Percentiles rank a stretch among this genome's conserved stretches.
These are phyloP conservation scores for Chrysanthemum makinoi DNA, from an alignment of 129 eudicot species.

Conservation along the genomic window DNA sequence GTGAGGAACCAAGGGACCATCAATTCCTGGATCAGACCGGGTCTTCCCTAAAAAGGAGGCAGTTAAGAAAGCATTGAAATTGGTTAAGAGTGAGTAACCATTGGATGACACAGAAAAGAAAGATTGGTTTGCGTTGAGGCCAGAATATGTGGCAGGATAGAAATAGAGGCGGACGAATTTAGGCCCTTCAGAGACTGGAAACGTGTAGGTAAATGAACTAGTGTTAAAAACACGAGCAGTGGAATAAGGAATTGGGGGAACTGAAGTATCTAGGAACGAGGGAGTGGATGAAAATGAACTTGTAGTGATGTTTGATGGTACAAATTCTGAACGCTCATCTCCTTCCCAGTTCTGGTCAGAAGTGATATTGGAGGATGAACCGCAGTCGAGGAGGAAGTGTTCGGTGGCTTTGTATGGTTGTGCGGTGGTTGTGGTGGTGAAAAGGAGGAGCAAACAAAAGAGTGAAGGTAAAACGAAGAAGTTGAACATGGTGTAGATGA, in stretches of 20 bases:
- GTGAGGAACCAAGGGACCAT: neutral
- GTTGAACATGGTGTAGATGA: too few species aligned
- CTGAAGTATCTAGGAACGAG: neutral
- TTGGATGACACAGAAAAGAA: constrained; percentile 35
- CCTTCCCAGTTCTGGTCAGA: too few species aligned
- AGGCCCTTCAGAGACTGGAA: constrained; percentile 41
- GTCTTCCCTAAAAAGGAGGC: neutral
- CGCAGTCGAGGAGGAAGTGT: too few species aligned
- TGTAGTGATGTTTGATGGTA: too few species aligned
- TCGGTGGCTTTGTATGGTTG: too few species aligned
- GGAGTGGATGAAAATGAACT: too few species aligned
- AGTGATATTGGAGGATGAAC: too few species aligned
- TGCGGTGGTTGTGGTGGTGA: too few species aligned
- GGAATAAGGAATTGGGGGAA: constrained; percentile 1
- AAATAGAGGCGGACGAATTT: constrained; percentile 64
- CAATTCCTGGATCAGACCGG: neutral
- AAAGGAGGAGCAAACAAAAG: too few species aligned
- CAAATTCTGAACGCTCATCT: too few species aligned
- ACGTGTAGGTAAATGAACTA: constrained; percentile 39
- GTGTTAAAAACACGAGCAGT: constrained; percentile 32
- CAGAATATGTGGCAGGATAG: constrained; percentile 34
- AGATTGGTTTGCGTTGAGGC: neutral
- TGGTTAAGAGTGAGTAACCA: constrained; percentile 38
- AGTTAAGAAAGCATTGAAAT: constrained; percentile 41
- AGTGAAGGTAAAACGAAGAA: too few species aligned